Conservation (phyloP, 73 alveolate species). For the Paramecium primaurelia region DNA sequence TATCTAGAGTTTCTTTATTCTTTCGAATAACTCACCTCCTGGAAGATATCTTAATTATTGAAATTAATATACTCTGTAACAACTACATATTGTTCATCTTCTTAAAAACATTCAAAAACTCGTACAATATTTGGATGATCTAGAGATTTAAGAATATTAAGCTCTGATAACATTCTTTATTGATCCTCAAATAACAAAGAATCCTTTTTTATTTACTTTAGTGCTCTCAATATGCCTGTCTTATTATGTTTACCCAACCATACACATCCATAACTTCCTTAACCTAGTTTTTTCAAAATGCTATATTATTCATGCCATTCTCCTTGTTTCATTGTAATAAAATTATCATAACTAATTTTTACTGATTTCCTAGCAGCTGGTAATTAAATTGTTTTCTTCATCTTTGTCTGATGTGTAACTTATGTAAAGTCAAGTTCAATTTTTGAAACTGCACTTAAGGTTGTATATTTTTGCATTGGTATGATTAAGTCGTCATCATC, state of each 20-base stretch:
- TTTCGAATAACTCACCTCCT: slow-evolving; percentile 81
- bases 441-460: background rate
- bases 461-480: background rate
- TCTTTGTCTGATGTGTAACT: background rate
- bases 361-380: background rate
- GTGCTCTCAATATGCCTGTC: slow-evolving; percentile 55
- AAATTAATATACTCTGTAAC: slow-evolving; percentile 55
- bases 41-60: background rate
- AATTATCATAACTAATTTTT: background rate
- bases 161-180: slow-evolving; percentile 37
- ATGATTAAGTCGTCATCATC: background rate
- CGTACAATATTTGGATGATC: slow-evolving; percentile 72
- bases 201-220: background rate
- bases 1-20: slow-evolving; percentile 57
- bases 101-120: slow-evolving; percentile 63
- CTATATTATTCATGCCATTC: background rate
- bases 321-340: slow-evolving; percentile 16
- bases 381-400: background rate
- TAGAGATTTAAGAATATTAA: background rate
- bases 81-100: slow-evolving; percentile 41
- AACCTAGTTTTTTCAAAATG: background rate
- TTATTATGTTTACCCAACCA: slow-evolving; percentile 82
- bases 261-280: slow-evolving; percentile 79
- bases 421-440: background rate
- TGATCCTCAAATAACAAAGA: slow-evolving; percentile 10